phyloP scores from a whole-genome alignment of 2,329 filamentous ascomycete genomes.

The Monosporascus sp. region DNA sequence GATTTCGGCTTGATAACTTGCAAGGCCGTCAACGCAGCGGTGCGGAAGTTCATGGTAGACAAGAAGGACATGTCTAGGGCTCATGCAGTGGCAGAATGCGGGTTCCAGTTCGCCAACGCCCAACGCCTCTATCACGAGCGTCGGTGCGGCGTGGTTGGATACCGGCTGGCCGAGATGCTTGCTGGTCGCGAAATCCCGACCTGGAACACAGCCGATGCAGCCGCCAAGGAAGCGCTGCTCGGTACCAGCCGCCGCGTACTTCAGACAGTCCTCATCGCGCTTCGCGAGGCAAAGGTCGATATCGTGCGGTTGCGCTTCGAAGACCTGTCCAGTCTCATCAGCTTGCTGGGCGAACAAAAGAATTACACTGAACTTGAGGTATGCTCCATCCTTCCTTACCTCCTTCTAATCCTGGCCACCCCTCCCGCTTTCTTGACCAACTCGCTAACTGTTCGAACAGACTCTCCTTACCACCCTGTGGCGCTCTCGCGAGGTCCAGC shows the following conservation, averaged over 20 bases:
- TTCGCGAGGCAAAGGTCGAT: constrained; percentile 36
- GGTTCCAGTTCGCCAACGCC: constrained; percentile 35
- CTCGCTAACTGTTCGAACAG: constrained; percentile 6
- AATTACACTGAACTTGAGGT: constrained; percentile 41
- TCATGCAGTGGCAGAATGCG: constrained; percentile 35
- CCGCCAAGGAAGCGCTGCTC: constrained; percentile 29
- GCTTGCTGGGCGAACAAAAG: constrained; percentile 40
- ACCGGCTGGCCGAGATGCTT: constrained; percentile 38
- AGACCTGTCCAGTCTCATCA: constrained; percentile 39
- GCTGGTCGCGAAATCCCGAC: constrained; percentile 33
- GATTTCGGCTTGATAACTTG: constrained; percentile 35
- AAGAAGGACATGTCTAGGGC: constrained; percentile 34
- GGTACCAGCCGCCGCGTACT: constrained; percentile 33
- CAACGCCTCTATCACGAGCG: constrained; percentile 35
- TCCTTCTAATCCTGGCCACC: too few relatives aligned
- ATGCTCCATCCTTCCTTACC: neutral
- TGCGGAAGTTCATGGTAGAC: constrained; percentile 27
- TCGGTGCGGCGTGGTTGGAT: constrained; percentile 35
- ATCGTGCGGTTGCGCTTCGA: constrained; percentile 36
- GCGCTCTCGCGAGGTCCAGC: constrained; percentile 29
- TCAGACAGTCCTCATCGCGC: constrained; percentile 34
- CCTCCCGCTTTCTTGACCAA: neutral
- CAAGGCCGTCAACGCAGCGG: constrained; percentile 29
- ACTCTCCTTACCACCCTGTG: constrained; percentile 25
- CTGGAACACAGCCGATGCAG: constrained; percentile 26